Evolutionary conservation across 768 basidiomycete species (phyloP), one percentile per base, ranked within the genome.

Genomic region (Paxillus ammoniavirescens): DNA sequence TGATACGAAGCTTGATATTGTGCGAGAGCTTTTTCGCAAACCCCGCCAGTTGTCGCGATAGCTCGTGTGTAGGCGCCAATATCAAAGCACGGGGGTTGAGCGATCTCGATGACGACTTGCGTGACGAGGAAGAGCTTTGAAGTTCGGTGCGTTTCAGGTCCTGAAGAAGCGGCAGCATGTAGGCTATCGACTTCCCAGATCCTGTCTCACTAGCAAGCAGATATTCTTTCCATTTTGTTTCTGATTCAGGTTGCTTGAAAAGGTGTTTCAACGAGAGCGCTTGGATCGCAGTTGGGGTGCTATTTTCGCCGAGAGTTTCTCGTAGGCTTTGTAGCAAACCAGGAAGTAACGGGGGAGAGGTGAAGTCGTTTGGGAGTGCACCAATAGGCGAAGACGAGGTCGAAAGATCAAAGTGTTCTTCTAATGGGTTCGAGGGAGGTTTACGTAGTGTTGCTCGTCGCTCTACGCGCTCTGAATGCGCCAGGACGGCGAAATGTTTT

Each of bases 131-230:
- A 31, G 59, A 21, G 23, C 42, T 53, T 40, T 57, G 50, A 13
- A 73, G 50, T 65, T 95, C 92, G 2, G 80, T 74, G 45, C 72
- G 65, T 67, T 96, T 96, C 65, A 95, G 74, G 57, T 79, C 73
- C 58, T 95, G 89, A 2, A 96, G 76, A 50, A 95, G 69, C 0
- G 93, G 93, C 5, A 95, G 78, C 41, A 95, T 80, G 68, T 94
- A 96, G 1, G 94, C 93, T 28, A 95, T 81, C 2, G 89, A 93
- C 73, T 96, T 96, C 1, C 93, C 93, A 0, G 91, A 93, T 14
- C 94, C 93, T 0, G 92, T 96, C 69, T 95, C 93, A 0, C 89
- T 86, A 0, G 91, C 93, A 1, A 96, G 77, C 6, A 96, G 79
- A 58, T 79, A 86, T 45, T 83, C 74, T 43, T 54, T 69, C 61